Percentiles rank a stretch among this genome's conserved stretches.
These are phyloP conservation scores for Arthrobotrys pseudoclavata DNA, from an alignment of 2,329 filamentous ascomycete species.

Conservation along the genomic window DNA sequence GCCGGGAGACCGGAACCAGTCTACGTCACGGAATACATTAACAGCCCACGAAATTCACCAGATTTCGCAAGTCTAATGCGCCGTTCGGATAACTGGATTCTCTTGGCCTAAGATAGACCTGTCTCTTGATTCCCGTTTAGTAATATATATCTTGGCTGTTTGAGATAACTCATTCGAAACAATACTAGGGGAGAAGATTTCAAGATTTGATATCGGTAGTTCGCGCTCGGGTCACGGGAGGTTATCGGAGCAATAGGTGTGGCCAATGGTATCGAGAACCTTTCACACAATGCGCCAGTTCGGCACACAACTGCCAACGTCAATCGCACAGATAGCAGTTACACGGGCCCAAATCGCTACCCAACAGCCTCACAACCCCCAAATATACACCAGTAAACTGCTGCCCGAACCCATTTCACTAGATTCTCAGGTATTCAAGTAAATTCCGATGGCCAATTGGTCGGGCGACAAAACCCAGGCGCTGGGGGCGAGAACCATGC, in stretches of 20 bases:
- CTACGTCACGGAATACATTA: too few relatives aligned
- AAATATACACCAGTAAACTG: background rate
- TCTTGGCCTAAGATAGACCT: too few relatives aligned
- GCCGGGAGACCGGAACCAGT: background rate
- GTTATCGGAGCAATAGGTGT: constrained; percentile 27
- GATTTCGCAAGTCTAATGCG: too few relatives aligned
- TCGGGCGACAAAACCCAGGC: constrained; percentile 18
- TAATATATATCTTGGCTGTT: background rate
- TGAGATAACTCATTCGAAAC: background rate
- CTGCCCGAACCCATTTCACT: constrained; percentile 3
- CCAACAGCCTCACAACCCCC: constrained; percentile 13
- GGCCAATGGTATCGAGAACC: constrained; percentile 25
- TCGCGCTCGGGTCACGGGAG: constrained; percentile 31
- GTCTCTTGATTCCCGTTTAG: background rate
- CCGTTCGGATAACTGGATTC: too few relatives aligned
- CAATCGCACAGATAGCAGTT: constrained; percentile 21
- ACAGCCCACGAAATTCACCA: too few relatives aligned
- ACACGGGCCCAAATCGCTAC: background rate
- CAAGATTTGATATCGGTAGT: constrained; percentile 7
- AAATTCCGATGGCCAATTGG: constrained; percentile 37
- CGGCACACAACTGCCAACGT: constrained; percentile 29
- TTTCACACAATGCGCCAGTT: constrained; percentile 26
- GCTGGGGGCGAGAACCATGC: constrained; percentile 30
- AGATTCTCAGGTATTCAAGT: background rate
- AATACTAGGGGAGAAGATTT: background rate